phyloP scores from a whole-genome alignment of 73 alveolate genomes.

The Paramecium sexaurelia region DNA sequence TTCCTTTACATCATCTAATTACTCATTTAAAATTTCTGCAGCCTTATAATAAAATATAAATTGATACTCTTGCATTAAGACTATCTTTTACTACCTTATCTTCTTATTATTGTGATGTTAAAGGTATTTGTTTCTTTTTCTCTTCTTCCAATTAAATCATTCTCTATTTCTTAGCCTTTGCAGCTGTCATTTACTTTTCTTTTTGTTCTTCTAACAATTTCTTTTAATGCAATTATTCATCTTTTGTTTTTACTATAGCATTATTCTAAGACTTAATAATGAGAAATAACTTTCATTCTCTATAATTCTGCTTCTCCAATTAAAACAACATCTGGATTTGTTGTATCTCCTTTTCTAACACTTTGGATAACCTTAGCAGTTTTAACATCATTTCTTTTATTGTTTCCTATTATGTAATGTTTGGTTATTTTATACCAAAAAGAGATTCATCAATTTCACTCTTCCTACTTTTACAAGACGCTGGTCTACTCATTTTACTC shows the following conservation, averaged over 20 bases:
- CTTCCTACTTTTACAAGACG: background rate
- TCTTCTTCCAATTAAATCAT: conserved; percentile 70
- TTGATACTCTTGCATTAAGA: conserved; percentile 6
- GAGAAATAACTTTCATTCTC: conserved; percentile 62
- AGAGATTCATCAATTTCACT: conserved; percentile 41
- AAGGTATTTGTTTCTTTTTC: conserved; percentile 64
- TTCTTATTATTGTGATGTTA: conserved; percentile 39
- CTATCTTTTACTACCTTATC: conserved; percentile 65
- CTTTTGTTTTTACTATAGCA: conserved; percentile 63
- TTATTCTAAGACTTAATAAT: conserved; percentile 27
- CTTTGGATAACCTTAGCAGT: conserved; percentile 22
- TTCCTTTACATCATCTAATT: conserved; percentile 82
- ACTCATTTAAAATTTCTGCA: conserved; percentile 69
- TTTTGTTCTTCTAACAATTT: conserved; percentile 62
- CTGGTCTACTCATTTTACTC: background rate
- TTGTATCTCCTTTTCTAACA: conserved; percentile 61
- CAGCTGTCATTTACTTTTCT: conserved; percentile 67
- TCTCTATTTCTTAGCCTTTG: conserved; percentile 66
- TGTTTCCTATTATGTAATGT: background rate
- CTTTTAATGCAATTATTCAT: conserved; percentile 61
- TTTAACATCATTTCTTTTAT: conserved; percentile 40
- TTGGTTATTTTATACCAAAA: background rate
- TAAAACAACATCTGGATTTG: conserved; percentile 67
- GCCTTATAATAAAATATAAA: conserved; percentile 35
- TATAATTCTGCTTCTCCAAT: conserved; percentile 65